Conservation (phyloP, 2,329 filamentous ascomycete species). For the Diaporthe vaccinii region DNA sequence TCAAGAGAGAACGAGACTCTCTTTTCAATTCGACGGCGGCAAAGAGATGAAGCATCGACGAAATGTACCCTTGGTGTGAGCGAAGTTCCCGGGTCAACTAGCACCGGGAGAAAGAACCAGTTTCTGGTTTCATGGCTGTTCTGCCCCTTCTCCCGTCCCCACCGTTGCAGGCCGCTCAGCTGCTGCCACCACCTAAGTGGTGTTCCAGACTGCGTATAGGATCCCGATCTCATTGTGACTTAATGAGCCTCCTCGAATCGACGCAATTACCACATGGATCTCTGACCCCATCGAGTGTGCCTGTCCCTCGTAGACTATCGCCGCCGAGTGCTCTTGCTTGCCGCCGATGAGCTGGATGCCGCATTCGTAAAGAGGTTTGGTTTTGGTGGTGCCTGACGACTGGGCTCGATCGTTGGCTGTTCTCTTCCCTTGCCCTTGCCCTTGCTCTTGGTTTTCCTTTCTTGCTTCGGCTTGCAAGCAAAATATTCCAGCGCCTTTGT, state of each 20-base stretch:
- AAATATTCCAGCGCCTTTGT: constrained; percentile 4
- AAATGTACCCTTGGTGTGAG: too few species aligned
- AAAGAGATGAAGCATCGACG: too few species aligned
- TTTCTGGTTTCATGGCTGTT: neutral
- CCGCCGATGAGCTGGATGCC: neutral
- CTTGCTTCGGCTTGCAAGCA: constrained; percentile 5
- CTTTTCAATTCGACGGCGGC: too few species aligned
- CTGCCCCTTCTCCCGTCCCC: too few species aligned
- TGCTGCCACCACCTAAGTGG: too few species aligned
- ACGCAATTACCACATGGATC: too few species aligned
- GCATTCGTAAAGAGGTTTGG: neutral
- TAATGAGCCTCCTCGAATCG: neutral
- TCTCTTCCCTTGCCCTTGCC: neutral
- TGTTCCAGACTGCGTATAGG: neutral
- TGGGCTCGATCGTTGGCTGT: neutral
- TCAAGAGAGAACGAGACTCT: too few species aligned
- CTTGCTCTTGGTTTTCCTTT: neutral
- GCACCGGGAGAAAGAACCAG: too few species aligned
- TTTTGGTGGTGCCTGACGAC: neutral
- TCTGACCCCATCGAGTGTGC: neutral
- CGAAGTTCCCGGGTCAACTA: too few species aligned
- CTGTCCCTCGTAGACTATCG: neutral
- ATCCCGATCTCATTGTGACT: too few species aligned
- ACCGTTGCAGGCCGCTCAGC: too few species aligned
- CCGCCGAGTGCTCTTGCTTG: neutral